Evolutionary conservation across 2,329 filamentous ascomycete genomes (phyloP), one percentile per base, ranked within the genome.

Genomic region (Xylaria sp.): DNA sequence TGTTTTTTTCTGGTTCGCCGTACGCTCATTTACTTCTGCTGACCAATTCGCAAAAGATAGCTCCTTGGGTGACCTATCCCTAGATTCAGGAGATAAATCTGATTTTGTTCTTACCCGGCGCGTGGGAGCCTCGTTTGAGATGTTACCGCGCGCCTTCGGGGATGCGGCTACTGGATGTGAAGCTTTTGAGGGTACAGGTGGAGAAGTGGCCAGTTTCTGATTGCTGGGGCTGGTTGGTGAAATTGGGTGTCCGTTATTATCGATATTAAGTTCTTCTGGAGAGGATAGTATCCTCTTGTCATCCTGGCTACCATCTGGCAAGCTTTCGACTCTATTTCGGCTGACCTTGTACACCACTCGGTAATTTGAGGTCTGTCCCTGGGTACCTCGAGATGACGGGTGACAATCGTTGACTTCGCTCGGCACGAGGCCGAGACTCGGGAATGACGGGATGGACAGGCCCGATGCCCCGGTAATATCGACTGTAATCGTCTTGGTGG

Each of bases 401-500:
- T 72, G 66, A 65, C 69, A 66, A 23, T 69, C 64, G 40, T 66
- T 75, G 50, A 76, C 71, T 62, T 86, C 75, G 78, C 79, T 82
- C 67, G 87, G 83, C 70, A 91, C 79, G 9, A 91, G 81, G 73
- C 90, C 87, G 10, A 89, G 84, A 0, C 88, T 88, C 0, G 87
- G 85, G 0, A 88, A 85, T 1, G 87, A 85, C 1, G 85, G 81
- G 1, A 91, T 78, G 1, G 84, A 81, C 2, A 86, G 81, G 5
- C 84, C 81, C 23, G 84, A 80, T 4, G 84, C 81, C 0, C 87
- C 87, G 16, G 84, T 84, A 44, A 91, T 84, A 62, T 91, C 88
- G 2, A 91, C 88, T 0, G 89, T 90, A 72, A 91, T 88, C 16
- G 84, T 90, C 70, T 90, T 90, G 8, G 85, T 88, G 1, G 86